Evolutionary conservation across 768 basidiomycete genomes (phyloP).

Genomic region (Podaxis sp.): DNA sequence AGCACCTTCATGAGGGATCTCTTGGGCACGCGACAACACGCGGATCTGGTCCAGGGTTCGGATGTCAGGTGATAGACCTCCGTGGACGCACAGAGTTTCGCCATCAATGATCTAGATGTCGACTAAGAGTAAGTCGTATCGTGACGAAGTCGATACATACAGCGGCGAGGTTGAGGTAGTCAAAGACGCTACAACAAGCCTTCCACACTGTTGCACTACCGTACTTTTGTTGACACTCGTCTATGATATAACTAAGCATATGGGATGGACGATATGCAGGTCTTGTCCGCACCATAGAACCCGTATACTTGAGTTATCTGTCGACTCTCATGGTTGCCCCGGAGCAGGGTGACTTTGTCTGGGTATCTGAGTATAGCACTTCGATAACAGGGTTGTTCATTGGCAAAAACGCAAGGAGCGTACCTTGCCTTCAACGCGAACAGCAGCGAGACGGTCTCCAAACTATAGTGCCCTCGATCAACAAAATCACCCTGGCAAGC

Average conservation of each 20-base stretch:
- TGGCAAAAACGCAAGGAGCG: not conserved
- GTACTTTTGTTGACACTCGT: conserved; percentile 98
- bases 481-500: conserved; percentile 88
- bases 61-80: conserved; percentile 94
- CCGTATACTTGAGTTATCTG: conserved; percentile 99
- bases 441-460: conserved; percentile 91
- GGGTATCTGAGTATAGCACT: conserved; percentile 63
- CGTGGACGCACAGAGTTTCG: conserved; percentile 90
- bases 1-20: conserved; percentile 98
- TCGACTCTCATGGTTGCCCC: conserved; percentile 95
- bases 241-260: conserved; percentile 35
- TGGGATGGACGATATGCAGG: not conserved
- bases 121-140: not conserved
- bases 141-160: conserved; percentile 41
- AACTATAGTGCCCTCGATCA: conserved; percentile 92
- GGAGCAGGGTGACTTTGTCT: conserved; percentile 85
- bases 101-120: conserved; percentile 87
- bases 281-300: conserved; percentile 79
- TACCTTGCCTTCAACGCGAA: conserved; percentile 89
- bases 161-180: conserved; percentile 92
- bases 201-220: conserved; percentile 96
- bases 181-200: conserved; percentile 95
- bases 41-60: conserved; percentile 93
- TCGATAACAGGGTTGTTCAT: conserved; percentile 12
- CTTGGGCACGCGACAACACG: conserved; percentile 90